Conservation (phyloP, 495 filamentous ascomycete species). For the Bacidia rubella region DNA sequence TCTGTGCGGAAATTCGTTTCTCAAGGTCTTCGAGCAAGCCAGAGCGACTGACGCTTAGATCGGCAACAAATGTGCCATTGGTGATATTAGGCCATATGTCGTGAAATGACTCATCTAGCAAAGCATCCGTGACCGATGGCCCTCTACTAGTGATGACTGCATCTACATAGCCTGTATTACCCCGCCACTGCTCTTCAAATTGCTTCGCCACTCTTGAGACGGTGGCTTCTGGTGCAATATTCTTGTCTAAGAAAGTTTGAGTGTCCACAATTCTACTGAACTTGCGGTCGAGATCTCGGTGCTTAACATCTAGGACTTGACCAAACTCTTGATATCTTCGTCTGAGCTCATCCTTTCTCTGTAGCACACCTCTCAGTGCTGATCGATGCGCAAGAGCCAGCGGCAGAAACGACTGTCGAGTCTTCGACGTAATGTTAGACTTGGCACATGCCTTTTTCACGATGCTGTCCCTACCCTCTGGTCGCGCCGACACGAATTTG, state of each 20-base stretch:
- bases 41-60: constrained; percentile 28
- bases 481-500: constrained; percentile 37
- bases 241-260: constrained; percentile 8
- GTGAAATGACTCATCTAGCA: constrained; percentile 51
- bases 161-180: constrained; percentile 55
- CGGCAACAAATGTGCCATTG: constrained; percentile 36
- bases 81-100: constrained; percentile 51
- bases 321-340: constrained; percentile 42
- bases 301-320: constrained; percentile 41
- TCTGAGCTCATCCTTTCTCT: constrained; percentile 39
- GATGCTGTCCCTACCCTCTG: constrained; percentile 26
- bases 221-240: constrained; percentile 9
- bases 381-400: constrained; percentile 61
- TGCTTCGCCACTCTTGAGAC: constrained; percentile 24
- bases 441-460: constrained; percentile 52
- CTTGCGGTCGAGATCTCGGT: constrained; percentile 21
- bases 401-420: constrained; percentile 47
- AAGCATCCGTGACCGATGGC: constrained; percentile 40
- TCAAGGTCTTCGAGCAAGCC: constrained; percentile 42
- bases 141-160: constrained; percentile 51
- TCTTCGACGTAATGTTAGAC: constrained; percentile 40
- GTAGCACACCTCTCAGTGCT: constrained; percentile 35
- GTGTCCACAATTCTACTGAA: constrained; percentile 10
- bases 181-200: constrained; percentile 61
- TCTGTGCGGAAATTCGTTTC: constrained; percentile 44